A percentile compares a stretch with the other conserved stretches of the same genome.
Evolutionary conservation across 2,329 filamentous ascomycete genomes (phyloP).

Genomic region (Raffaelea albimanens): DNA sequence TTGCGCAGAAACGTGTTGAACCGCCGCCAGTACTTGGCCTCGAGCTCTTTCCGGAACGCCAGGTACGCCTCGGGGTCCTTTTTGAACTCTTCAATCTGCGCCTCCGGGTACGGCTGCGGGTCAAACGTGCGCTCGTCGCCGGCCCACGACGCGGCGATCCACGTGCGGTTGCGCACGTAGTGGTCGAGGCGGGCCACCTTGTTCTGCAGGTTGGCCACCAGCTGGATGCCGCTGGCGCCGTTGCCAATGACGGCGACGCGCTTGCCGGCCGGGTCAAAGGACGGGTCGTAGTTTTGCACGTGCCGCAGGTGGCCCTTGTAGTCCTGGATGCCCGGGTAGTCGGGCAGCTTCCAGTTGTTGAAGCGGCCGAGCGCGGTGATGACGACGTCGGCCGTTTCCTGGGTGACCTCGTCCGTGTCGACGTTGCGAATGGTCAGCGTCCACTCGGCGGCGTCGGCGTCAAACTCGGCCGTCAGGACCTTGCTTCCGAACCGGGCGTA

Average conservation of each 20-base stretch:
- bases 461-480: slow-evolving; percentile 49
- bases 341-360: slow-evolving; percentile 40
- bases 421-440: slow-evolving; percentile 34
- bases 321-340: slow-evolving; percentile 37
- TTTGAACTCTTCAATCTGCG: slow-evolving; percentile 47
- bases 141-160: slow-evolving; percentile 56
- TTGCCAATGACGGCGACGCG: slow-evolving; percentile 44
- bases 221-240: slow-evolving; percentile 45
- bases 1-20: slow-evolving; percentile 46
- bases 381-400: slow-evolving; percentile 46
- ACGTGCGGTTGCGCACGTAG: slow-evolving; percentile 56
- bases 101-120: slow-evolving; percentile 36
- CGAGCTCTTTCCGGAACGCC: slow-evolving; percentile 45
- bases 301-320: slow-evolving; percentile 46
- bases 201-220: slow-evolving; percentile 37
- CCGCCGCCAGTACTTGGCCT: slow-evolving; percentile 52
- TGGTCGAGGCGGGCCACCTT: slow-evolving; percentile 45
- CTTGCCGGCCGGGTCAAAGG: slow-evolving; percentile 36
- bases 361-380: slow-evolving; percentile 56
- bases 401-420: slow-evolving; percentile 23
- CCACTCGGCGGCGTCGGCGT: slow-evolving; percentile 44
- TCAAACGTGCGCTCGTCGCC: slow-evolving; percentile 44
- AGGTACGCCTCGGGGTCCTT: slow-evolving; percentile 52
- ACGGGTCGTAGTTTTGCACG: slow-evolving; percentile 43
- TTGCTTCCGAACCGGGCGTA: slow-evolving; percentile 44